Conservation (phyloP, 2,329 filamentous ascomycete species). For the Fusarium sp. region DNA sequence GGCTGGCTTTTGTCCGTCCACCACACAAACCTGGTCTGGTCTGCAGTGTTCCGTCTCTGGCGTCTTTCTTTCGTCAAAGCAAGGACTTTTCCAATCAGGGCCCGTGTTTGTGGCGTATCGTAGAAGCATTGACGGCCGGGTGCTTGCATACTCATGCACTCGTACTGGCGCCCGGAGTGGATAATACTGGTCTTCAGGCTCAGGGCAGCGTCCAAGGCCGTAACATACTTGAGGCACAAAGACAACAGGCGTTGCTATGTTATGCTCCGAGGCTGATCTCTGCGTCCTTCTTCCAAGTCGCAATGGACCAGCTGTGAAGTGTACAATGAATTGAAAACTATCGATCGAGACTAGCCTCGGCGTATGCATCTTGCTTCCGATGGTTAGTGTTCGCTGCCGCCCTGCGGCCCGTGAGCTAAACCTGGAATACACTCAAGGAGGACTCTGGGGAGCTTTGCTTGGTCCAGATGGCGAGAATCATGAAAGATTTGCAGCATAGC, state of each 20-base stretch:
- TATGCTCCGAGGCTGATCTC: slow-evolving; percentile 17
- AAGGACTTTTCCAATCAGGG: slow-evolving; percentile 54
- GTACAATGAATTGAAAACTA: slow-evolving; percentile 12
- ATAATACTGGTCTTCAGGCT: slow-evolving; percentile 35
- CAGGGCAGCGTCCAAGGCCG: slow-evolving; percentile 36
- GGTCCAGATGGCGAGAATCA: slow-evolving; percentile 44
- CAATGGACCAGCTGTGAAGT: slow-evolving; percentile 1
- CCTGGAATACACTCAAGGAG: slow-evolving; percentile 34
- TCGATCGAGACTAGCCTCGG: slow-evolving; percentile 30
- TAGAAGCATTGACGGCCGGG: slow-evolving; percentile 59
- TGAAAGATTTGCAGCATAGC: slow-evolving; percentile 36
- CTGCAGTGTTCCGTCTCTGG: slow-evolving; percentile 47
- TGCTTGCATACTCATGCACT: slow-evolving; percentile 61
- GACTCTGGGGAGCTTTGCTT: slow-evolving; percentile 42
- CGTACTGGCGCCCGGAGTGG: slow-evolving; percentile 31
- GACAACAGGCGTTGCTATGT: slow-evolving; percentile 32
- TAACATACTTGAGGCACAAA: slow-evolving; percentile 26
- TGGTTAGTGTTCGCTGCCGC: slow-evolving; percentile 29
- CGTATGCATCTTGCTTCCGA: slow-evolving; percentile 25
- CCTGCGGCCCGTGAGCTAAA: slow-evolving; percentile 37
- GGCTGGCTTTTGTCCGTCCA: slow-evolving; percentile 32
- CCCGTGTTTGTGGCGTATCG: slow-evolving; percentile 60
- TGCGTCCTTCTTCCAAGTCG: slow-evolving; percentile 22
- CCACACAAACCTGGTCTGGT: slow-evolving; percentile 35
- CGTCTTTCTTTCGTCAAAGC: slow-evolving; percentile 42